Percentiles rank a stretch among this genome's conserved stretches.
phyloP scores from a whole-genome alignment of 768 basidiomycete species.

The Sarcodon sp. region DNA sequence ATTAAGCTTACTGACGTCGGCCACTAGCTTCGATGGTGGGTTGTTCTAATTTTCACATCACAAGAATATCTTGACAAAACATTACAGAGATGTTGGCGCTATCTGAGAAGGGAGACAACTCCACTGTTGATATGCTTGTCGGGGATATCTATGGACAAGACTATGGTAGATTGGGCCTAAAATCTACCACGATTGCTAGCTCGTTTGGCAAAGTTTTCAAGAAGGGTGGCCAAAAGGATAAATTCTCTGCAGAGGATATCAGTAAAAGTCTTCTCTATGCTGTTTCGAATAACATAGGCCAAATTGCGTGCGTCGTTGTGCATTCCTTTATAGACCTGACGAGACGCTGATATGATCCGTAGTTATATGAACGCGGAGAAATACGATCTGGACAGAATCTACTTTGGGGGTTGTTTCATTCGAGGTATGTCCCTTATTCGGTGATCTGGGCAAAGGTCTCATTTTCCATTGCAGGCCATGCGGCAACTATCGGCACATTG shows the following conservation, averaged over 20 bases:
- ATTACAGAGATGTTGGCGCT: slow-evolving; percentile 85
- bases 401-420: slow-evolving; percentile 99
- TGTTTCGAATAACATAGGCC: slow-evolving; percentile 97
- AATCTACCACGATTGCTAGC: slow-evolving; percentile 96
- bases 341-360: slow-evolving; percentile 7
- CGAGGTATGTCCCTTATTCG: slow-evolving; percentile 35
- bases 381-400: slow-evolving; percentile 91
- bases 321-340: not conserved
- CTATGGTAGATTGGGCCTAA: slow-evolving; percentile 88
- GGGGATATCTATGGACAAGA: slow-evolving; percentile 99
- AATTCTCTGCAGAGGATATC: slow-evolving; percentile 86
- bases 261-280: slow-evolving; percentile 91
- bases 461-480: slow-evolving; percentile 52
- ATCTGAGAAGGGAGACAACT: slow-evolving; percentile 90
- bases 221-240: slow-evolving; percentile 66
- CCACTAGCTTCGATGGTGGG: slow-evolving; percentile 91
- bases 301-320: slow-evolving; percentile 80
- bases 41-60: not conserved
- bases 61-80: not conserved
- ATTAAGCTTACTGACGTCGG: slow-evolving; percentile 88
- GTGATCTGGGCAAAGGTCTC: slow-evolving; percentile 8
- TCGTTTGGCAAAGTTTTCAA: slow-evolving; percentile 98
- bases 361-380: slow-evolving; percentile 99
- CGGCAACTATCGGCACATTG: slow-evolving; percentile 91
- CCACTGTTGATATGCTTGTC: slow-evolving; percentile 94